Evolutionary conservation across 495 filamentous ascomycete species (phyloP), one percentile per base, ranked within the genome.

Genomic region (Delitschia confertaspora): DNA sequence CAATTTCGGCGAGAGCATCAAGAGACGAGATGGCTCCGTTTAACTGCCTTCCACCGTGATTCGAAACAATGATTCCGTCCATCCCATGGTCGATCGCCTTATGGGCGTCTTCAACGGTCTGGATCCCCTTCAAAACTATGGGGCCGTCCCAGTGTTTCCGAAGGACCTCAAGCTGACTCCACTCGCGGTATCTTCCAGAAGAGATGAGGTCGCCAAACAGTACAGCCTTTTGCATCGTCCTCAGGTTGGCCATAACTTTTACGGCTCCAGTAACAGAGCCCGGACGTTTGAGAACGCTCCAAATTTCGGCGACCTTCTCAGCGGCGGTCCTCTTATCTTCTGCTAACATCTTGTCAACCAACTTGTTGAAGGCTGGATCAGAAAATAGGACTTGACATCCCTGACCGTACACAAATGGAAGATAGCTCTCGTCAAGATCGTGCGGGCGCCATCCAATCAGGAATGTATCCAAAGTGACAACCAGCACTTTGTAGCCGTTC

Each of bases 21-120:
- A 65, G 46, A 16, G 42, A 49, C 7, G 56, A 43, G 18, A 60
- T 47, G 8, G 49, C 59, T 7, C 62, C 59, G 35, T 65, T 47
- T 8, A 61, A 42, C 40, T 63, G 61, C 16, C 59, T 29, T 9
- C 56, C 51, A 27, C 73, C 73, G 54, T 75, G 73, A 47, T 77
- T 77, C 0, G 67, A 71, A 4, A 75, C 70, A 24, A 73, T 60
- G 38, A 75, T 71, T 0, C 72, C 73, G 25, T 75, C 63, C 43
- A 69, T 66, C 3, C 72, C 73, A 43, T 58, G 51, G 30, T 73
- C 56, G 16, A 73, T 50, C 0, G 69, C 69, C 45, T 60, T 55
- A 22, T 57, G 63, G 10, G 71, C 73, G 57, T 77, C 72, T 6
- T 68, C 61, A 4, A 56, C 50, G 2, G 47, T 59, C 38, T 63